Conservation (phyloP, 441 rosid genomes). For the Populus hybrid region DNA sequence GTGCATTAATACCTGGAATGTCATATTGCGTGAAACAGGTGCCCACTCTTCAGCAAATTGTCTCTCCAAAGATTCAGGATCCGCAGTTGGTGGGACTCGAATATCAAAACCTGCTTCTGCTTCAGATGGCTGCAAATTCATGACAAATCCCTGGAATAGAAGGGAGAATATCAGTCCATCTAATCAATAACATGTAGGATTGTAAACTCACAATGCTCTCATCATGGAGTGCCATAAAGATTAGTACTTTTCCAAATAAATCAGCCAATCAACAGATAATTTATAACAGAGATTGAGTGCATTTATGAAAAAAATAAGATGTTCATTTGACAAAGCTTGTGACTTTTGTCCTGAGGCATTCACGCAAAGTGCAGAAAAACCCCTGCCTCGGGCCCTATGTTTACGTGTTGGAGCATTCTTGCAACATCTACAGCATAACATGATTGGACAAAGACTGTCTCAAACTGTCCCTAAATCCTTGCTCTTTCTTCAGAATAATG, state of each 20-base stretch:
- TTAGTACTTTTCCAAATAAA: neutral
- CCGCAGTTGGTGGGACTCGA: slow-evolving; percentile 71
- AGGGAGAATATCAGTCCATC: slow-evolving; percentile 3
- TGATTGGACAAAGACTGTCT: neutral
- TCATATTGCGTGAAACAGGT: slow-evolving; percentile 82
- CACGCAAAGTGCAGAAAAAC: neutral
- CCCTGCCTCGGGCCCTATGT: neutral
- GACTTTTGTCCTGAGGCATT: neutral
- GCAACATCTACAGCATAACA: neutral
- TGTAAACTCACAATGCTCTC: neutral
- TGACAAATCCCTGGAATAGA: slow-evolving; percentile 71
- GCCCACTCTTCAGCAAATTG: slow-evolving; percentile 97
- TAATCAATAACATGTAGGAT: neutral
- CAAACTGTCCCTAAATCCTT: neutral
- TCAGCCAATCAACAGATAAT: neutral
- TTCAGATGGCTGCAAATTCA: slow-evolving; percentile 98
- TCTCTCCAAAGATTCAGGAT: slow-evolving; percentile 68
- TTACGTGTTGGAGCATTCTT: neutral
- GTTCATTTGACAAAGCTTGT: neutral
- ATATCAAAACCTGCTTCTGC: slow-evolving; percentile 97
- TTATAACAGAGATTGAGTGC: neutral
- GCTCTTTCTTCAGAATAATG: neutral
- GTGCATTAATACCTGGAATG: slow-evolving; percentile 54
- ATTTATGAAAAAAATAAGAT: neutral
- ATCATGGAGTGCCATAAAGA: neutral